A percentile compares a stretch with the other conserved stretches of the same genome.
These are phyloP conservation scores for Colletotrichum gigasporum DNA, from an alignment of 2,329 filamentous ascomycete species.

Conservation along the genomic window DNA sequence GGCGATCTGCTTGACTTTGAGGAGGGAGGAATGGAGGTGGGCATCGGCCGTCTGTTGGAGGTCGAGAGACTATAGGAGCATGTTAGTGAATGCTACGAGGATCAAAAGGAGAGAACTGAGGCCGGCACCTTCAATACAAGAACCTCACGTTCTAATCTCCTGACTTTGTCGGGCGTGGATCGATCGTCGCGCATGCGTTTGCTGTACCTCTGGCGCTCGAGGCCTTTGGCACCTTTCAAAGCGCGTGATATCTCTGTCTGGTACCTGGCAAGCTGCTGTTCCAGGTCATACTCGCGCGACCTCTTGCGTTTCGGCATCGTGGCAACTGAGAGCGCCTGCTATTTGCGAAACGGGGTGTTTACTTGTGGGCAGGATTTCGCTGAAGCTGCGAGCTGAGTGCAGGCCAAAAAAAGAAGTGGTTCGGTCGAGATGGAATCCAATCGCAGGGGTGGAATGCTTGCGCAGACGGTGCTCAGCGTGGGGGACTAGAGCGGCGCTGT, in stretches of 20 bases:
- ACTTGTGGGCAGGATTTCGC: too few relatives aligned
- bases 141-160: constrained; percentile 70
- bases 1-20: constrained; percentile 63
- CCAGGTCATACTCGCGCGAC: constrained; percentile 52
- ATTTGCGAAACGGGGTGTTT: neutral
- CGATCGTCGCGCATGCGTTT: constrained; percentile 63
- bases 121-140: constrained; percentile 62
- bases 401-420: constrained; percentile 29
- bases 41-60: constrained; percentile 66
- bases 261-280: constrained; percentile 62
- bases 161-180: constrained; percentile 57
- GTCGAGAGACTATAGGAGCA: constrained; percentile 59
- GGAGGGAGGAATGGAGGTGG: constrained; percentile 63
- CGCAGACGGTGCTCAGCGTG: neutral
- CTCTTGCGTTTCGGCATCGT: constrained; percentile 69
- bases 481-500: neutral
- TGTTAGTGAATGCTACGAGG: constrained; percentile 7
- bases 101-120: neutral
- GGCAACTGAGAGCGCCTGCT: neutral
- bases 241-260: constrained; percentile 71
- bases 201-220: constrained; percentile 80
- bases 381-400: too few relatives aligned
- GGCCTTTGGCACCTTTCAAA: constrained; percentile 77
- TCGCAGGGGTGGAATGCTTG: constrained; percentile 19
- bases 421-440: neutral